Percentiles rank a stretch among this genome's conserved stretches.
Evolutionary conservation across 2,329 filamentous ascomycete species (phyloP).

Genomic region (Hymenotorrendiella dingleyae): DNA sequence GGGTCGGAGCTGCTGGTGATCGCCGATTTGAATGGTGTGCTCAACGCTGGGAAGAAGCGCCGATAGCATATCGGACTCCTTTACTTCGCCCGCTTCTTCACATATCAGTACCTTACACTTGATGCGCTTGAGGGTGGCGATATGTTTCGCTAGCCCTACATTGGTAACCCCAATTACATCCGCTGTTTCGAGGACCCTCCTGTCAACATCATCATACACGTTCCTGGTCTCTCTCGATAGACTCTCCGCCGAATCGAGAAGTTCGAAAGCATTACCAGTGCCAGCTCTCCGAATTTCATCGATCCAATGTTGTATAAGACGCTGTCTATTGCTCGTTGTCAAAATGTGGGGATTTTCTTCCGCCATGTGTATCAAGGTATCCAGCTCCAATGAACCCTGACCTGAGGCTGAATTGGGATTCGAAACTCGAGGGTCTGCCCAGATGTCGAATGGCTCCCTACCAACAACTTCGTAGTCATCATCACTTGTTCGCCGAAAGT

Average conservation of each 20-base stretch:
- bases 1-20: conserved; percentile 38
- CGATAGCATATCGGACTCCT: conserved; percentile 37
- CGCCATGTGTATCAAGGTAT: neutral
- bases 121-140: conserved; percentile 28
- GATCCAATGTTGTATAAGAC: conserved; percentile 12
- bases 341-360: neutral
- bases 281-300: conserved; percentile 6
- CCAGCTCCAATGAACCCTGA: neutral
- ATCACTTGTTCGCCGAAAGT: conserved; percentile 16
- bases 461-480: conserved; percentile 16
- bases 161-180: conserved; percentile 50
- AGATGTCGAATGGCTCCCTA: conserved; percentile 17
- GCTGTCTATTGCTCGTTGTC: neutral
- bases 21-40: conserved; percentile 38
- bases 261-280: conserved; percentile 12
- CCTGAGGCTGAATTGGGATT: too few relatives aligned
- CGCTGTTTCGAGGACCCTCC: conserved; percentile 14
- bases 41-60: conserved; percentile 34
- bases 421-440: conserved; percentile 3
- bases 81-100: conserved; percentile 39
- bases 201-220: conserved; percentile 14
- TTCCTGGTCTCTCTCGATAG: neutral
- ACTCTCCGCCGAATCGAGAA: neutral
- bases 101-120: conserved; percentile 29
- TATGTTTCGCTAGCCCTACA: conserved; percentile 41